These are phyloP conservation scores for Micractinium conductrix DNA, from an alignment of 139 green algal species.

Conservation along the genomic window DNA sequence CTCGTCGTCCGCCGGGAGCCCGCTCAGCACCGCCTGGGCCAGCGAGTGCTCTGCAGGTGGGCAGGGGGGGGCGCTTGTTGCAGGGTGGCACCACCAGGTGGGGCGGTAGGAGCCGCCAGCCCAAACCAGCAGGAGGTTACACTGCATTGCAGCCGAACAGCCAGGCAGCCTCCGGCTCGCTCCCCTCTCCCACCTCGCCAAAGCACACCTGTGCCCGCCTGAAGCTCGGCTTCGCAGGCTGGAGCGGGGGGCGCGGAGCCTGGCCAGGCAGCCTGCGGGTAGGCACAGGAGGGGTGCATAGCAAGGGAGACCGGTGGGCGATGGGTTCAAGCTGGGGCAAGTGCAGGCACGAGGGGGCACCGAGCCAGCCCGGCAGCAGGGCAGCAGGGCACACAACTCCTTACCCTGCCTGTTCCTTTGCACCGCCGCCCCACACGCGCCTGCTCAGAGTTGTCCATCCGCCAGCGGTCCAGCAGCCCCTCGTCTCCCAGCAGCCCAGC, in stretches of 20 bases:
- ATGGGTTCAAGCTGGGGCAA: not conserved
- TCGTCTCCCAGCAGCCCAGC: conserved; percentile 55
- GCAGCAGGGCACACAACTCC: too few relatives aligned
- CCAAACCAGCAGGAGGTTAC: too few relatives aligned
- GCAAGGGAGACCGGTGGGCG: not conserved
- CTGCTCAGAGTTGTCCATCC: conserved; percentile 26
- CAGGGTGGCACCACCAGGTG: too few relatives aligned
- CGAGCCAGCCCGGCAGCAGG: too few relatives aligned
- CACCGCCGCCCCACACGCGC: not conserved
- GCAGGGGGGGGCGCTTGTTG: too few relatives aligned
- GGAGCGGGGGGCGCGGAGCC: conserved; percentile 18
- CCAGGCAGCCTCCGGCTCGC: too few relatives aligned
- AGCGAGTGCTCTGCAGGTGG: conserved; percentile 39
- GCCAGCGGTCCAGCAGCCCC: conserved; percentile 39
- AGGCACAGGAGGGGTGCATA: too few relatives aligned
- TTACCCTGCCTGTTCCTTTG: not conserved
- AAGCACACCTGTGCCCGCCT: too few relatives aligned
- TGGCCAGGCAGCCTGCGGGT: conserved; percentile 7
- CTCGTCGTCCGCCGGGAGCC: conserved; percentile 65
- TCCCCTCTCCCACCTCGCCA: too few relatives aligned
- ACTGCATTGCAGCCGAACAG: too few relatives aligned
- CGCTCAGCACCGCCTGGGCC: conserved; percentile 54
- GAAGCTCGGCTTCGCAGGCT: conserved; percentile 15
- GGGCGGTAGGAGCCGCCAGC: conserved; percentile 13
- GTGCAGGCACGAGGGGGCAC: not conserved